phyloP scores from a whole-genome alignment of 176 grass and related monocot genomes.

The Musa schizocarpa region DNA sequence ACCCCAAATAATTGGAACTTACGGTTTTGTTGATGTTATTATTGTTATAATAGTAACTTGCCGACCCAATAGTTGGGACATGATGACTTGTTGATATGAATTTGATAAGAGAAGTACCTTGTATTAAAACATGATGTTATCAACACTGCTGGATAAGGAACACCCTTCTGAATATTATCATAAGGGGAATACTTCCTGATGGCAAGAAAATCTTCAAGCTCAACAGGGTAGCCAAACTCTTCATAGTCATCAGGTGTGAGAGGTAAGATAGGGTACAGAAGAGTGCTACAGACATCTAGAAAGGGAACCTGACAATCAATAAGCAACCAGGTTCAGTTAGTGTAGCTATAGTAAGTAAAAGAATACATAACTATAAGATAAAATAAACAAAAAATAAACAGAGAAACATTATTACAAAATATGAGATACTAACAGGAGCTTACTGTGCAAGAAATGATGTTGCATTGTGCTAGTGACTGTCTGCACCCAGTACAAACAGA shows the following conservation, averaged over 20 bases:
- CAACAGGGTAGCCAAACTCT: constrained; percentile 86
- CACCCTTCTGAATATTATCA: constrained; percentile 84
- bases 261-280: constrained; percentile 79
- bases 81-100: neutral
- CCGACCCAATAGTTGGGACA: too few relatives aligned
- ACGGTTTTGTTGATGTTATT: too few relatives aligned
- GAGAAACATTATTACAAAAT: neutral
- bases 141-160: constrained; percentile 81
- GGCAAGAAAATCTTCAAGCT: constrained; percentile 73
- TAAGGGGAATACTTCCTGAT: constrained; percentile 94
- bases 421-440: neutral
- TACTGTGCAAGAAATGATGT: neutral
- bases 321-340: neutral
- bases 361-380: neutral
- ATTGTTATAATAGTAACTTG: too few relatives aligned
- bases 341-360: neutral
- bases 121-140: constrained; percentile 89
- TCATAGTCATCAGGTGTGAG: constrained; percentile 88
- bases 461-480: neutral
- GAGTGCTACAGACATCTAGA: constrained; percentile 92
- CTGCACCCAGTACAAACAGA: neutral
- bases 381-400: neutral
- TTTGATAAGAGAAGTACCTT: constrained; percentile 25
- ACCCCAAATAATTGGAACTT: too few relatives aligned
- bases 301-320: constrained; percentile 61